These are phyloP conservation scores for Cicer arietinum DNA, from an alignment of 306 rosid genomes.

Conservation along the genomic window DNA sequence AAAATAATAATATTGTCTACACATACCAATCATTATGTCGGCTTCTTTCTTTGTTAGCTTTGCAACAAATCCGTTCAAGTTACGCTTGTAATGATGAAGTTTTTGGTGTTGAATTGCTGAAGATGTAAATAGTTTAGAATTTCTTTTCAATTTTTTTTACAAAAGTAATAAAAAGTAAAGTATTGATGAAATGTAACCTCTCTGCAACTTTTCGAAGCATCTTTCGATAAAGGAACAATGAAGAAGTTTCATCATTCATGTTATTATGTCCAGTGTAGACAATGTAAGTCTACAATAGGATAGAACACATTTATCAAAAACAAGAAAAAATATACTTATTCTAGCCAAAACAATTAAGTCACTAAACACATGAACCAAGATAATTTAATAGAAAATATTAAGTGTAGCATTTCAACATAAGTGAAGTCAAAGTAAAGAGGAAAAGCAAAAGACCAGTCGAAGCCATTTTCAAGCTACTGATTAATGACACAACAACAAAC, in stretches of 20 bases:
- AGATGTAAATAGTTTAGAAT: not conserved
- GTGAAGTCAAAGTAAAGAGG: not conserved
- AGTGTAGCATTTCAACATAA: slow-evolving; percentile 28
- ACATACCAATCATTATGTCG: slow-evolving; percentile 41
- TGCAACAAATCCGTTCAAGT: slow-evolving; percentile 54
- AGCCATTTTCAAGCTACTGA: too few species aligned
- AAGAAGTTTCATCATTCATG: slow-evolving; percentile 28
- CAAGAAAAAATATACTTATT: not conserved
- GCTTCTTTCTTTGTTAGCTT: slow-evolving; percentile 53
- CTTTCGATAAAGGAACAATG: slow-evolving; percentile 41
- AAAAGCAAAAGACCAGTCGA: too few species aligned
- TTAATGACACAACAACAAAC: too few species aligned
- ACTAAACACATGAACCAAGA: too few species aligned
- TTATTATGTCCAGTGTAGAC: slow-evolving; percentile 54
- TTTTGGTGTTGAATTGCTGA: slow-evolving; percentile 37
- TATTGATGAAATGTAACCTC: slow-evolving; percentile 38
- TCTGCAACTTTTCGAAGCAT: slow-evolving; percentile 45
- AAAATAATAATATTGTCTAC: not conserved
- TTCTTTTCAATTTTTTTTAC: too few species aligned
- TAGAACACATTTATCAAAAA: too few species aligned
- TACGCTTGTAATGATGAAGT: slow-evolving; percentile 50
- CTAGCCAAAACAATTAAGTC: not conserved
- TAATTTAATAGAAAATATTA: not conserved
- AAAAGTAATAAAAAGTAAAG: too few species aligned
- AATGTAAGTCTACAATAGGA: slow-evolving; percentile 47